Evolutionary conservation across 2,329 filamentous ascomycete species (phyloP).

Genomic region (Penicillium sp.): DNA sequence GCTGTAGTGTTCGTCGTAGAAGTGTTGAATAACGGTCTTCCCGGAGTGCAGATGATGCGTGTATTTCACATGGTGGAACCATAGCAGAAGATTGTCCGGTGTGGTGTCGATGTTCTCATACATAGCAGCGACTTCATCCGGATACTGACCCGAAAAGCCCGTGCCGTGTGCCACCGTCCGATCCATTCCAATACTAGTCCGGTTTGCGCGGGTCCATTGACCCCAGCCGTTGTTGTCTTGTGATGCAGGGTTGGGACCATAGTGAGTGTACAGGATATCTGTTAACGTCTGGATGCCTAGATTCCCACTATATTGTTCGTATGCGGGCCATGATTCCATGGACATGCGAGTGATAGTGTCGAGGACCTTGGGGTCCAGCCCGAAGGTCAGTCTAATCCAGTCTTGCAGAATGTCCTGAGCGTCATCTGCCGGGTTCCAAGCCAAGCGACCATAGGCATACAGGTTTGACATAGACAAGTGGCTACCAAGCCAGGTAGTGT

Average conservation of each 20-base stretch:
- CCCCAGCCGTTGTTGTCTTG: conserved; percentile 69
- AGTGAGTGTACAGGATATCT: conserved; percentile 66
- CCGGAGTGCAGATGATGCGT: conserved; percentile 61
- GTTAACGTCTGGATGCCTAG: conserved; percentile 67
- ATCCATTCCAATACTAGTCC: conserved; percentile 64
- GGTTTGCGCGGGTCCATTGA: conserved; percentile 68
- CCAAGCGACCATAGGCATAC: conserved; percentile 66
- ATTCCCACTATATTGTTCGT: conserved; percentile 70
- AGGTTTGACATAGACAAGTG: conserved; percentile 70
- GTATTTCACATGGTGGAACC: conserved; percentile 73
- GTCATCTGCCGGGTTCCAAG: conserved; percentile 60
- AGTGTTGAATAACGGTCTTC: conserved; percentile 66
- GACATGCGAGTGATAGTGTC: conserved; percentile 61
- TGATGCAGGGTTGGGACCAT: conserved; percentile 64
- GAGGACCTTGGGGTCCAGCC: conserved; percentile 53
- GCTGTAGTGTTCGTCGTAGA: conserved; percentile 62
- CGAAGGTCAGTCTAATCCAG: conserved; percentile 68
- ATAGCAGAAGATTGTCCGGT: conserved; percentile 65
- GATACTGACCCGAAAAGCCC: conserved; percentile 64
- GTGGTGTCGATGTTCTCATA: conserved; percentile 64
- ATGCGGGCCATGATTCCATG: conserved; percentile 67
- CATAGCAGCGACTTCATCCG: conserved; percentile 54
- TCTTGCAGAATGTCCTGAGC: conserved; percentile 56
- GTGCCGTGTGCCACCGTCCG: conserved; percentile 67
- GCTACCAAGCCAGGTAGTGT: conserved; percentile 66